Evolutionary conservation across 768 basidiomycete species (phyloP).

Genomic region (Kwoniella europaea): DNA sequence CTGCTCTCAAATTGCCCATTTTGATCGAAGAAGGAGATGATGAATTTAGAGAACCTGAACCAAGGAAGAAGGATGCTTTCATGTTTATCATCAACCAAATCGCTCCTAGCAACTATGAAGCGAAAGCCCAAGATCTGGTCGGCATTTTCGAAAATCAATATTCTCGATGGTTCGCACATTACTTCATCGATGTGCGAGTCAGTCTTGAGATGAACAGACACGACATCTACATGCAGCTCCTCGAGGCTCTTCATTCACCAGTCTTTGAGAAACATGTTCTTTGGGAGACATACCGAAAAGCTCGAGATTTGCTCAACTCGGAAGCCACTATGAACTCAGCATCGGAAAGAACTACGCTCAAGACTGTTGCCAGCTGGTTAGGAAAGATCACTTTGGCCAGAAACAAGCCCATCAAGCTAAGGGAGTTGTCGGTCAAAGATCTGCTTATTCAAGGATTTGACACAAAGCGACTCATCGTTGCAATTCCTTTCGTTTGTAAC

Average conservation of each 20-base stretch:
- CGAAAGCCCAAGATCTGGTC: conserved; percentile 83
- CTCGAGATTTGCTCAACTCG: conserved; percentile 81
- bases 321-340: conserved; percentile 85
- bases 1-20: conserved; percentile 47
- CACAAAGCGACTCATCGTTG: conserved; percentile 83
- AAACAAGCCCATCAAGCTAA: conserved; percentile 88
- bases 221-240: conserved; percentile 87
- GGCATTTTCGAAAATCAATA: conserved; percentile 80
- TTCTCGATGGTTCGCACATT: conserved; percentile 95
- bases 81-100: conserved; percentile 98
- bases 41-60: conserved; percentile 70
- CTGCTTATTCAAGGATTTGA: conserved; percentile 96
- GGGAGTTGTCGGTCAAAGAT: conserved; percentile 94
- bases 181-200: conserved; percentile 93
- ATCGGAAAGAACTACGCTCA: conserved; percentile 81
- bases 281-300: conserved; percentile 92
- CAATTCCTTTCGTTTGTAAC: conserved; percentile 98
- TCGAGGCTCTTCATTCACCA: conserved; percentile 78
- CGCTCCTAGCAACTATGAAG: conserved; percentile 88
- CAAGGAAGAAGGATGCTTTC: conserved; percentile 88
- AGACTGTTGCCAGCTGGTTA: conserved; percentile 94
- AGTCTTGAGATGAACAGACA: conserved; percentile 98
- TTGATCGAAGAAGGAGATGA: conserved; percentile 61
- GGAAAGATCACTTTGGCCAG: conserved; percentile 91
- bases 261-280: conserved; percentile 75